Evolutionary conservation across 768 basidiomycete species (phyloP), one percentile per base, ranked within the genome.

Genomic region (Naganishia vaughanmartiniae): DNA sequence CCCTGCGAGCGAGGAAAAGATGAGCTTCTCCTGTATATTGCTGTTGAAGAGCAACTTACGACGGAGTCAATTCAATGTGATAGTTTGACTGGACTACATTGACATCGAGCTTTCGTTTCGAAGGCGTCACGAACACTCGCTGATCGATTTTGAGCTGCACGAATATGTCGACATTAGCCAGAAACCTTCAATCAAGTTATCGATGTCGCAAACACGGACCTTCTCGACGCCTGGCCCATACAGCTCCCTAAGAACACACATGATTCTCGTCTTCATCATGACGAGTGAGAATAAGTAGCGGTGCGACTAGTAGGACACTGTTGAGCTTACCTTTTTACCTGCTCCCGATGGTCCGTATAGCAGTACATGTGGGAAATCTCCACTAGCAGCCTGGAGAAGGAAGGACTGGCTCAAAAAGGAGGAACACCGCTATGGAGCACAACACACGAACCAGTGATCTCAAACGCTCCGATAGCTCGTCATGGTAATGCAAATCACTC

Each of bases 271-370:
- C 86, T 81, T 65, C 30, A 34, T 36, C 31, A 24, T 28, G 14
- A 7, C 24, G 51, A 15, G 12, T 54, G 34, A 54, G n/a, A 45
- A 24, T 26, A 2, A 30, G 60, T 51, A 5, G n/a, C 10, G 9
- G 10, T 24, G 21, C 28, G 7, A 3, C 5, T 28, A 54, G n/a
- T 26, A 17, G 56, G 15, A n/a, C 17, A 28, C 17, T 12, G 30
- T 21, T 17, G 24, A 48, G 60, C 77, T 58, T 26, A 81, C 80
- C 77, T 99, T 99, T 85, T 98, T 98, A 19, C 95, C 95, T 17
- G 95, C 93, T 26, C 95, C 95, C 4, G 91, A 91, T 11, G 95
- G 95, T 0, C 95, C 95, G 77, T 97, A 99, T 83, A 98, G 95
- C 1, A 99, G 87, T 84, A 96, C 89, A 79, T 99, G 95, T 10